A percentile compares a stretch with the other conserved stretches of the same genome.
Evolutionary conservation across 805 yeast genomes (phyloP).

Genomic region (Saccharomycopsis babjevae): DNA sequence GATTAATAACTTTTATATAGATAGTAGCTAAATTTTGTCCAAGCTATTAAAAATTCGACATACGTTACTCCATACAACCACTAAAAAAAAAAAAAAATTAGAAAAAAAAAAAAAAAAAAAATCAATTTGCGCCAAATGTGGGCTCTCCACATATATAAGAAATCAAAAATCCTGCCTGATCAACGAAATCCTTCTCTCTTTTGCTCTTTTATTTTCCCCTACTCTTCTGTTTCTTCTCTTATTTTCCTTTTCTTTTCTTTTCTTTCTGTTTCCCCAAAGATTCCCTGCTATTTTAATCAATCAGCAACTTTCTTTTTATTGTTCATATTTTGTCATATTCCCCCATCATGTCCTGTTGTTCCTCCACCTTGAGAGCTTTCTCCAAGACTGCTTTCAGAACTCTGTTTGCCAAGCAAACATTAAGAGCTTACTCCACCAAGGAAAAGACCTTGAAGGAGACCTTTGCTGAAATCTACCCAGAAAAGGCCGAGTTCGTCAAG

Average conservation of each 20-base stretch:
- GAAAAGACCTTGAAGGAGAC: constrained; percentile 78
- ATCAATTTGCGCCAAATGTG: neutral
- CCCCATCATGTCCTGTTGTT: constrained; percentile 11
- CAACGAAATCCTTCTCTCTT: neutral
- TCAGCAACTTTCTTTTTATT: neutral
- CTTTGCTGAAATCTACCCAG: constrained; percentile 87
- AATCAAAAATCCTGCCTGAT: neutral
- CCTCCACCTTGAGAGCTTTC: constrained; percentile 16
- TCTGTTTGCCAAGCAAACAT: constrained; percentile 12
- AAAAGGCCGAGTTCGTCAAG: constrained; percentile 77
- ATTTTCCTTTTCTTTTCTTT: neutral
- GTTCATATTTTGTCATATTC: neutral
- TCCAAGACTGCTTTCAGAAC: constrained; percentile 18
- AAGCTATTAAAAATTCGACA: too few relatives aligned
- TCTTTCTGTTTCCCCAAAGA: neutral
- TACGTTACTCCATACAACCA: too few relatives aligned
- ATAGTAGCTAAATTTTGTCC: too few relatives aligned
- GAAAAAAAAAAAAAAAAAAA: neutral
- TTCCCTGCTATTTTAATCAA: neutral
- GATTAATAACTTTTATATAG: too few relatives aligned
- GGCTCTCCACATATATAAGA: neutral
- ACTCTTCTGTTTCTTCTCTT: neutral
- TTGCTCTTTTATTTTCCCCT: neutral
- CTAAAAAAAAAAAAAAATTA: neutral
- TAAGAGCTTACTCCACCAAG: constrained; percentile 31